phyloP scores from a whole-genome alignment of 331 rosid species.

The Malus hybrid region DNA sequence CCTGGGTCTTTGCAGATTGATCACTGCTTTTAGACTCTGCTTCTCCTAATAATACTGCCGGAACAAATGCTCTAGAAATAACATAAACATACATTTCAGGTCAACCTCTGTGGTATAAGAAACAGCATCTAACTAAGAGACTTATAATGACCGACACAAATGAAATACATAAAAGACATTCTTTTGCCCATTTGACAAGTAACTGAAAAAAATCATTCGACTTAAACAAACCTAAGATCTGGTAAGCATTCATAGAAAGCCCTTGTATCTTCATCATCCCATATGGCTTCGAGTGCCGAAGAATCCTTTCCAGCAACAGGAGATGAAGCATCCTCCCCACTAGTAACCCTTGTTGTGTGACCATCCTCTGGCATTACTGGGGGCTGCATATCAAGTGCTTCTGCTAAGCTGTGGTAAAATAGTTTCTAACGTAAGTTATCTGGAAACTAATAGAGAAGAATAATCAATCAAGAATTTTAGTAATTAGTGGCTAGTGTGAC shows the following conservation, averaged over 20 bases:
- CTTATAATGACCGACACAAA: neutral
- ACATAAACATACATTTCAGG: neutral
- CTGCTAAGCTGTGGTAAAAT: slow-evolving; percentile 70
- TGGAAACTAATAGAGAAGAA: neutral
- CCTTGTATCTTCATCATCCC: slow-evolving; percentile 98
- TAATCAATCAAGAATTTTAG: neutral
- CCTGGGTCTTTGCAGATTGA: slow-evolving; percentile 69
- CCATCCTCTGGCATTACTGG: slow-evolving; percentile 99
- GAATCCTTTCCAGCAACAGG: slow-evolving; percentile 83
- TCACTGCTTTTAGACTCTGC: slow-evolving; percentile 64
- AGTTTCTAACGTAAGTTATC: slow-evolving; percentile 10
- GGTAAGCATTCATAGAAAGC: slow-evolving; percentile 94
- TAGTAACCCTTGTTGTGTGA: slow-evolving; percentile 87
- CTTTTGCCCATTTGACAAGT: neutral
- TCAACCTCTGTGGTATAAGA: neutral
- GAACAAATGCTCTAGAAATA: slow-evolving; percentile 88
- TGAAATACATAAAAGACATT: neutral
- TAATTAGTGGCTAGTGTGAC: neutral
- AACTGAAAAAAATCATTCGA: slow-evolving; percentile 1
- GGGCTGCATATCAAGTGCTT: slow-evolving; percentile 97
- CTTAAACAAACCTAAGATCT: slow-evolving; percentile 83
- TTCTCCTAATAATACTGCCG: slow-evolving; percentile 98
- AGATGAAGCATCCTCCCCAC: slow-evolving; percentile 86
- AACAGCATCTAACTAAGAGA: neutral
- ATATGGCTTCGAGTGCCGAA: slow-evolving; percentile 69